Base-by-base conservation (phyloP, 257 asterid species). In the Gentiana macrophylla region DNA sequence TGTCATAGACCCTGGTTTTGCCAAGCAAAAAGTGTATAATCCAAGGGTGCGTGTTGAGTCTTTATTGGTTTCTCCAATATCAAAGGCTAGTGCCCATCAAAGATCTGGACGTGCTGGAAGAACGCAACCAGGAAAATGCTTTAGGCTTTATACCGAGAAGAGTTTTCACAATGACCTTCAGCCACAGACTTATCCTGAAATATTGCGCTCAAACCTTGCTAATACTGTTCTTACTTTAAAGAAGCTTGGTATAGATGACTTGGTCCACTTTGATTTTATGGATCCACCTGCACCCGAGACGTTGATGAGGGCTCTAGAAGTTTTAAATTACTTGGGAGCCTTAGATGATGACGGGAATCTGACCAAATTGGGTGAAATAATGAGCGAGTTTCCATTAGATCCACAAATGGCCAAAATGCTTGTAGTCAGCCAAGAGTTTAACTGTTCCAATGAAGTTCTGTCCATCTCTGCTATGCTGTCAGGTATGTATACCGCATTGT, bases 251-350 rank as follows among this genome's bases (percentile, higher is more conserved):
- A 91, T 91, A 37, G 96, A 87, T 52, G 95, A 91, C 66, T 74
- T 91, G 55, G 96, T 87, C 47, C 97, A 91, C 77, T 91, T 91
- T 66, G 97, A 92, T 79, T 92, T 88, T 62, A 92, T 88, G 99
- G 99, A 92, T 59, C 97, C 99, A 36, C 99, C 97, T 38, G 96
- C 95, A 35, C 99, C 99, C 3, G 97, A 88, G 79, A 84, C 99
- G 6, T 81, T 88, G 54, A 82, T 86, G 95, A 80, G 95, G 67
- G 97, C 99, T 33, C 67, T 92, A 69, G 99, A 86, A 77, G 97
- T 88, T 51, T 70, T 92, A 84, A 92, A 88, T 74, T 89, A 89
- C 74, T 69, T 92, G 67, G 94, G 94, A 35, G 97, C 99, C 53
- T 80, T 92, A 37, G 97, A 88, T 68, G 99, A 86, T 68, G 99